Percentiles rank a stretch among this genome's conserved stretches.
Conservation (phyloP, 2,329 filamentous ascomycete genomes). For the Botrytis deweyae region DNA sequence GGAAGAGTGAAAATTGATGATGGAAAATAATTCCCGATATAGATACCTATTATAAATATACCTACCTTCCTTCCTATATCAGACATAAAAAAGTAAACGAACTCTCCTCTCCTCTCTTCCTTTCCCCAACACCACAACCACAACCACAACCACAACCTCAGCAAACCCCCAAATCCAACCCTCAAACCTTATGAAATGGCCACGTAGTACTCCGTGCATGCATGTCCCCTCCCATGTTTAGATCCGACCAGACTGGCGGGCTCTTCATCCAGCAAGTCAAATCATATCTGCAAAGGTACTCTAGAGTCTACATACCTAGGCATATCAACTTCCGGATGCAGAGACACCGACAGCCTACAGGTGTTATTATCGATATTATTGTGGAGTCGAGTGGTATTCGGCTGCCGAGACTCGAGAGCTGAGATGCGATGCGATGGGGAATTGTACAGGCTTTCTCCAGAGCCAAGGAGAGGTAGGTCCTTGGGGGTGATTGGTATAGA, state of each 20-base stretch:
- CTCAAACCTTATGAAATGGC: background rate
- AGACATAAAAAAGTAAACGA: too few species aligned
- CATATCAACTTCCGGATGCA: background rate
- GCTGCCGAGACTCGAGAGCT: background rate
- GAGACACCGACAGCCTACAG: background rate
- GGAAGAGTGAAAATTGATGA: too few species aligned
- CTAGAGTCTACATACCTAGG: background rate
- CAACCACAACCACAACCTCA: background rate
- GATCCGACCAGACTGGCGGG: background rate
- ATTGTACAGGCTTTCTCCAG: background rate
- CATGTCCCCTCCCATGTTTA: background rate
- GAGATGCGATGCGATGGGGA: background rate
- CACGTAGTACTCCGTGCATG: constrained; percentile 1
- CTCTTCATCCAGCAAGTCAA: background rate
- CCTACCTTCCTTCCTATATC: too few species aligned
- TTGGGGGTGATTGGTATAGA: background rate
- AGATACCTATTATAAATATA: too few species aligned
- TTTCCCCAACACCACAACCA: background rate
- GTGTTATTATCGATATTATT: background rate
- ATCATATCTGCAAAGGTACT: background rate
- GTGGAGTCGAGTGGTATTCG: background rate
- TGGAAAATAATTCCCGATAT: too few species aligned
- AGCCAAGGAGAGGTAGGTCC: background rate
- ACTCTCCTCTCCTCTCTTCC: too few species aligned
- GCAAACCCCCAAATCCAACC: background rate